A percentile compares a stretch with the other conserved stretches of the same genome.
phyloP scores from a whole-genome alignment of 306 rosid species.

The Oxytropis ochrocephala region DNA sequence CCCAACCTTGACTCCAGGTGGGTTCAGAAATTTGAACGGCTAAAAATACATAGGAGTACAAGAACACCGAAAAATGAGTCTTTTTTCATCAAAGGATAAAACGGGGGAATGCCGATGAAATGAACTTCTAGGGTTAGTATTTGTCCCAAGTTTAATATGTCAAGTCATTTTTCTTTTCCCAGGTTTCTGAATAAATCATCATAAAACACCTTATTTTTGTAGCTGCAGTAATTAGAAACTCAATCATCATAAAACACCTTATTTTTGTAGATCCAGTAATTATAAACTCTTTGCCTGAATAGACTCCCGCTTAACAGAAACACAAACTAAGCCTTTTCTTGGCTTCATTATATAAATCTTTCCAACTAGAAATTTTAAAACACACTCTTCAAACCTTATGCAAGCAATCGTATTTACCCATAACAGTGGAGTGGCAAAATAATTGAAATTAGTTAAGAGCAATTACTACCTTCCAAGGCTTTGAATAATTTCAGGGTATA shows the following conservation, averaged over 20 bases:
- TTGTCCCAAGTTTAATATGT: not conserved
- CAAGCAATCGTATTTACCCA: not conserved
- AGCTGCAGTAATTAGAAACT: not conserved
- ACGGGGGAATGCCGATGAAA: not conserved
- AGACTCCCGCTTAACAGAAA: not conserved
- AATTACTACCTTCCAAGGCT: slow-evolving; percentile 79
- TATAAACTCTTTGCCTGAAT: not conserved
- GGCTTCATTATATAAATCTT: not conserved
- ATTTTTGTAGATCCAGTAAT: not conserved
- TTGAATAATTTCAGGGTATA: slow-evolving; percentile 91
- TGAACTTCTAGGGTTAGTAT: not conserved
- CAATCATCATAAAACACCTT: no score
- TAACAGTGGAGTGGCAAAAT: slow-evolving; percentile 5
- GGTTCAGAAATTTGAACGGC: no score
- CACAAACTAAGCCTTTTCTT: not conserved
- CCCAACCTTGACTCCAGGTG: no score
- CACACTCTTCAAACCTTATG: not conserved
- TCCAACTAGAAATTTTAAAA: not conserved
- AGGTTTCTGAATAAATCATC: not conserved
- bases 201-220: not conserved
- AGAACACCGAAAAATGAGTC: not conserved
- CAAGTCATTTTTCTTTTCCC: not conserved
- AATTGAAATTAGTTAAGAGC: slow-evolving; percentile 19
- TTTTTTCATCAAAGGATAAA: not conserved
- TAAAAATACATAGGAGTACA: no score